These are phyloP conservation scores for Pichia sp. DNA, from an alignment of 1,139 yeast genomes.

Conservation along the genomic window DNA sequence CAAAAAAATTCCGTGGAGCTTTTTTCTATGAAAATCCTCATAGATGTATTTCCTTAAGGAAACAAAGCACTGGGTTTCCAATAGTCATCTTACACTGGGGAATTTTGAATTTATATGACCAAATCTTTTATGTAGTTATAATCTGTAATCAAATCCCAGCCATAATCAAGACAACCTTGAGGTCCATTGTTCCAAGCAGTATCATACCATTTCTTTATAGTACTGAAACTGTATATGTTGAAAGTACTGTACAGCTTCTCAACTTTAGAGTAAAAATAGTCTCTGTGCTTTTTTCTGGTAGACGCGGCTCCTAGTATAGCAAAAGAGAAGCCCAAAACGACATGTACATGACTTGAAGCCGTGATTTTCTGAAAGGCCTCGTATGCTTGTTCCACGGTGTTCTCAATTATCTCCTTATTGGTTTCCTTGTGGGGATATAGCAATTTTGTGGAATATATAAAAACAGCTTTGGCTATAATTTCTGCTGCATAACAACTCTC, in stretches of 20 bases:
- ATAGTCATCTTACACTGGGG: too few species aligned
- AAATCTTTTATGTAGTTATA: too few species aligned
- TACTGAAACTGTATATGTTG: constrained; percentile 6
- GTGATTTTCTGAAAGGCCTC: constrained; percentile 13
- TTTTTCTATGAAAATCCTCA: too few species aligned
- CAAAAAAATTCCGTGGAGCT: too few species aligned
- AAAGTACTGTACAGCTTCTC: constrained; percentile 11
- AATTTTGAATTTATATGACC: too few species aligned
- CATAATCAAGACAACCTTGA: too few species aligned
- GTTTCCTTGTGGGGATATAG: constrained; percentile 12
- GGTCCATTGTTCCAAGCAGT: constrained; percentile 10
- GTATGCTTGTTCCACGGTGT: constrained; percentile 8
- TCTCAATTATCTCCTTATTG: constrained; percentile 12
- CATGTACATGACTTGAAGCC: constrained; percentile 14
- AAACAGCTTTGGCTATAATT: constrained; percentile 17
- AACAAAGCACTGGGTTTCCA: too few species aligned
- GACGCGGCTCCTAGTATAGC: constrained; percentile 17
- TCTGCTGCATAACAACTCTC: constrained; percentile 21
- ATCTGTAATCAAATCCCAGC: too few species aligned
- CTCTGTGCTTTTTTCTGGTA: constrained; percentile 10
- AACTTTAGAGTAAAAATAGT: constrained; percentile 17
- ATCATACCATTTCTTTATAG: constrained; percentile 8
- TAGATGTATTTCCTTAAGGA: too few species aligned
- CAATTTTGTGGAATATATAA: constrained; percentile 16
- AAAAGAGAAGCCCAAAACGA: constrained; percentile 17